phyloP scores from a whole-genome alignment of 1,284 basidiomycete genomes.

The Moesziomyces globuligerus region DNA sequence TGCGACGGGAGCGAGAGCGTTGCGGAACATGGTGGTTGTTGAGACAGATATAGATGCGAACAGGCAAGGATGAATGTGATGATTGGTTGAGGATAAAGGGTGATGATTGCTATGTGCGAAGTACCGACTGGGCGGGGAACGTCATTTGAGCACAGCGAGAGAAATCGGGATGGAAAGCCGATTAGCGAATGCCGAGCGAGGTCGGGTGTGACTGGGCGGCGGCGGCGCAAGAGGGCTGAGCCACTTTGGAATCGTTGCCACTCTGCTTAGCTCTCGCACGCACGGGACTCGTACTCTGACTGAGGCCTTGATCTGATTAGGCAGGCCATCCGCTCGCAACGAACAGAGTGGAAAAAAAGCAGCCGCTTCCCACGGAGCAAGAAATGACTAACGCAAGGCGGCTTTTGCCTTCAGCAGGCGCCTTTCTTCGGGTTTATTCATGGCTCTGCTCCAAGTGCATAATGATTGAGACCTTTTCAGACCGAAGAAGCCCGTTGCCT shows the following conservation, averaged over 20 bases:
- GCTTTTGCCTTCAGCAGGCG: too few species aligned
- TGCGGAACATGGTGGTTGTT: slow-evolving; percentile 32
- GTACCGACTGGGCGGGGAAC: not conserved
- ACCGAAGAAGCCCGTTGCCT: too few species aligned
- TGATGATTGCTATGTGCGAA: not conserved
- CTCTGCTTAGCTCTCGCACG: too few species aligned
- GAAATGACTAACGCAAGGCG: not conserved
- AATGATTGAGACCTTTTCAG: too few species aligned
- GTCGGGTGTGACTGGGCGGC: not conserved
- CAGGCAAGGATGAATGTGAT: not conserved
- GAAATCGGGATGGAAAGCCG: slow-evolving; percentile 8
- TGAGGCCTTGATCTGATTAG: not conserved
- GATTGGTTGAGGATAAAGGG: not conserved
- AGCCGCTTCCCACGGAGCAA: not conserved
- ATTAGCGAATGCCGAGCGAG: slow-evolving; percentile 8
- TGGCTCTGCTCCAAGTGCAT: not conserved
- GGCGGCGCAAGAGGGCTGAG: not conserved
- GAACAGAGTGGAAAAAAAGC: not conserved
- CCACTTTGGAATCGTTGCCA: not conserved
- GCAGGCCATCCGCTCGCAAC: not conserved
- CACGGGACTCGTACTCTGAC: not conserved
- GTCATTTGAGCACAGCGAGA: not conserved
- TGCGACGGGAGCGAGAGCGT: slow-evolving; percentile 38
- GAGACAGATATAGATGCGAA: not conserved
- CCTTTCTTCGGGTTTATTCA: not conserved